phyloP scores from a whole-genome alignment of 2,329 filamentous ascomycete genomes.

The Sclerotinia glacialis region DNA sequence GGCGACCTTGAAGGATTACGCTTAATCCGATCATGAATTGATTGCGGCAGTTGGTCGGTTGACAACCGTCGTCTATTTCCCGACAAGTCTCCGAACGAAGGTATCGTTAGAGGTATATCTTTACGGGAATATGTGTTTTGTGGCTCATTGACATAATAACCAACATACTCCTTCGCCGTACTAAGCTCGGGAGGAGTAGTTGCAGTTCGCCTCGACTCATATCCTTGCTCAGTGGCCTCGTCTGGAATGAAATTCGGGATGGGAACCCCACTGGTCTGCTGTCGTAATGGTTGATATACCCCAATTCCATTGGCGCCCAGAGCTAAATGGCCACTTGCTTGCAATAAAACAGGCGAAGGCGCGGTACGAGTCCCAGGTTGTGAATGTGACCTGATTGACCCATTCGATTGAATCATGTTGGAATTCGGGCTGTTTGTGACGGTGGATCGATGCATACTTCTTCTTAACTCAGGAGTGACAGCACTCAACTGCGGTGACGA shows the following conservation, averaged over 20 bases:
- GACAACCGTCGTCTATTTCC: constrained; percentile 35
- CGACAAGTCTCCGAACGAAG: constrained; percentile 38
- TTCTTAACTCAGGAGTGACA: constrained; percentile 52
- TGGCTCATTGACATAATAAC: constrained; percentile 39
- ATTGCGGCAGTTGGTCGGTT: constrained; percentile 39
- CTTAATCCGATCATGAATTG: constrained; percentile 37
- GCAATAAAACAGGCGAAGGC: constrained; percentile 40
- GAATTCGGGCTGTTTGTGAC: constrained; percentile 49
- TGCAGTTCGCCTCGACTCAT: constrained; percentile 27
- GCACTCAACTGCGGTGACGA: constrained; percentile 52
- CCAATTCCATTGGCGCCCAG: constrained; percentile 38
- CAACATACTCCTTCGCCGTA: constrained; percentile 38
- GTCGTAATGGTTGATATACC: constrained; percentile 33
- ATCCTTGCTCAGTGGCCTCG: constrained; percentile 40
- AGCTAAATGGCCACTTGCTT: constrained; percentile 41
- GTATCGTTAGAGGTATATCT: constrained; percentile 34
- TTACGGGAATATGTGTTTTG: constrained; percentile 27
- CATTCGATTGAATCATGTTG: constrained; percentile 45
- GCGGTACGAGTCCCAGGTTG: constrained; percentile 54
- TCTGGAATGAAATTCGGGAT: constrained; percentile 58
- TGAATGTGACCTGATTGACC: constrained; percentile 63
- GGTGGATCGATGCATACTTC: constrained; percentile 55
- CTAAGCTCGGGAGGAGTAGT: constrained; percentile 34
- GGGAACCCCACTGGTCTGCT: constrained; percentile 47
- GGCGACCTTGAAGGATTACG: constrained; percentile 38